Evolutionary conservation across 441 rosid genomes (phyloP).

Genomic region (Gossypium davidsonii): DNA sequence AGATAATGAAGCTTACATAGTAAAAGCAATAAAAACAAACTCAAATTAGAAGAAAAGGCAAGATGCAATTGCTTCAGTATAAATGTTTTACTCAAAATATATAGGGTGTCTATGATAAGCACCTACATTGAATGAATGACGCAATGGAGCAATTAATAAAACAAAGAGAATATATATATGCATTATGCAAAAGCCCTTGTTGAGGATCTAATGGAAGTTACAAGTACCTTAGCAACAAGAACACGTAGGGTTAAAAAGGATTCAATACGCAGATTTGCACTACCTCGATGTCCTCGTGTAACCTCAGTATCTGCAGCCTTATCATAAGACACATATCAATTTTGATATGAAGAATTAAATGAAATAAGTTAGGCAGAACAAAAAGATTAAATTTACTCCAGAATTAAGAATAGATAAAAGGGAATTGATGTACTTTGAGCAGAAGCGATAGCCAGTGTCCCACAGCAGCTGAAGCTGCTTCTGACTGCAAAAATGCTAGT

Average conservation of each 20-base stretch:
- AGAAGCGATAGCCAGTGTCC: slow-evolving; percentile 97
- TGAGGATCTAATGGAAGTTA: background rate
- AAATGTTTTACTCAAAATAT: background rate
- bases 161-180: background rate
- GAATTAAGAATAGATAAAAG: background rate
- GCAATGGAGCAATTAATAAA: background rate
- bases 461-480: slow-evolving; percentile 67
- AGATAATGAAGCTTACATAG: background rate
- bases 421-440: slow-evolving; percentile 49
- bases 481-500: slow-evolving; percentile 75
- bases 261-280: slow-evolving; percentile 73
- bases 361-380: background rate
- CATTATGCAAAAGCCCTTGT: background rate
- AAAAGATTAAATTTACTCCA: background rate
- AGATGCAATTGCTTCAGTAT: background rate
- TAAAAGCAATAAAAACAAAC: background rate
- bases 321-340: slow-evolving; percentile 23
- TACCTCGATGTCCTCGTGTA: slow-evolving; percentile 78
- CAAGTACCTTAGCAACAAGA: slow-evolving; percentile 83
- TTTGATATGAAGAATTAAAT: slow-evolving; percentile 3
- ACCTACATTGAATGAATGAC: background rate
- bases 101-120: background rate
- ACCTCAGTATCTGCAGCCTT: slow-evolving; percentile 92
- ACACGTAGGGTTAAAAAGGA: slow-evolving; percentile 68
- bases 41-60: background rate